Evolutionary conservation across 1,284 basidiomycete genomes (phyloP), one percentile per base, ranked within the genome.

Genomic region (Ceratobasidium sp.): DNA sequence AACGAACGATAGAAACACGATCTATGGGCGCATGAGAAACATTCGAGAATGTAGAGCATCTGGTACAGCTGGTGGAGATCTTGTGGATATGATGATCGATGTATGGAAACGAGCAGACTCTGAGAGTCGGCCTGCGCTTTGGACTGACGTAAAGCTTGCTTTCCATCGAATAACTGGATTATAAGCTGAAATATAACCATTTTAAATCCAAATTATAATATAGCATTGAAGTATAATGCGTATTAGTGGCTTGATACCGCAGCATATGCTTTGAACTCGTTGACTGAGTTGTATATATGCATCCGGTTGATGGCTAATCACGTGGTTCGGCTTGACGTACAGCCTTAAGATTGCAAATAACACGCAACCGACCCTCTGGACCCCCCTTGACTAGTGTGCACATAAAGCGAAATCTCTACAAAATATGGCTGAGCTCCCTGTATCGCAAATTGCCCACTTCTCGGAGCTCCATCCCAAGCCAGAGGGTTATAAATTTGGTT

Each of bases 401-500:
- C 31, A 22, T 45, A 43, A 27, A 40, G 29, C 27, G 22, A 45
- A 42, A 32, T 52, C 35, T 17, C n/a, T 43, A 25, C n/a, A 34
- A 32, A 47, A 22, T 5, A 65, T 67, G 64, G 64, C 64, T 13
- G 64, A 67, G 35, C 64, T 67, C 47, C 64, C 64, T 27, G 52
- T 50, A 27, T 43, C 64, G 7, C 38, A 67, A 32, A 67, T 67
- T 38, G 64, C 64, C 12, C 64, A 35, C 29, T 67, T 54, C 31
- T 67, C 64, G 43, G 83, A 88, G 70, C 79, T 79, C 32, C 87
- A 93, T 75, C 85, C 84, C 8, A 90, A 91, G 75, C 87, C 85
- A n/a, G 74, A 80, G 7, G 77, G 85, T 67, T 77, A 89, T 35
- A 83, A 79, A 22, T 97, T 90, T 76, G 87, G 90, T 71, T 98